Evolutionary conservation across 805 yeast species (phyloP).

Genomic region (Ogataea haglerorum): DNA sequence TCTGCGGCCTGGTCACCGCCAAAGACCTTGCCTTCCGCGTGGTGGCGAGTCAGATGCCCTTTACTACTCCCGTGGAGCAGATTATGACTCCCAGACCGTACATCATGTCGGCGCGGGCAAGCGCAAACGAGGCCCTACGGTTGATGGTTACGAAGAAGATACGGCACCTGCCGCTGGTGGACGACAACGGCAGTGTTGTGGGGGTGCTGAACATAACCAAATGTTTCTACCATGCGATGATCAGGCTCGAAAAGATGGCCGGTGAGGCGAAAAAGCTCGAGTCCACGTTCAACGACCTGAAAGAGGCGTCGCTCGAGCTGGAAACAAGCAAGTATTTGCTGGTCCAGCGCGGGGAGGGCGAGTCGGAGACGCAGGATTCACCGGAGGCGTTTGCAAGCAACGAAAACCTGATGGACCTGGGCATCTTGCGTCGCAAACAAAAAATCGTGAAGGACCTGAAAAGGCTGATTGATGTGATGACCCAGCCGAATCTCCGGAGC

Average conservation of each 20-base stretch:
- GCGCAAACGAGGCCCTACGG: constrained; percentile 40
- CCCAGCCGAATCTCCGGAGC: constrained; percentile 38
- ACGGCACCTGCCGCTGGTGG: constrained; percentile 42
- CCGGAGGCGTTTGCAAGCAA: constrained; percentile 17
- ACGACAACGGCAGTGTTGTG: constrained; percentile 34
- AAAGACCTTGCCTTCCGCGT: constrained; percentile 46
- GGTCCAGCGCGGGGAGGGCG: constrained; percentile 15
- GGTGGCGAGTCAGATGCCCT: constrained; percentile 30
- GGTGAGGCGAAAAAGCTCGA: constrained; percentile 35
- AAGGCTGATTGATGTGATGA: constrained; percentile 37
- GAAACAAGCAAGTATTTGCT: constrained; percentile 21
- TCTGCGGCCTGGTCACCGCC: constrained; percentile 43
- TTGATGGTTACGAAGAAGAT: constrained; percentile 41
- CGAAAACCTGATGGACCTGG: constrained; percentile 25
- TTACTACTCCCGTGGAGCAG: constrained; percentile 29
- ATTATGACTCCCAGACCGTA: constrained; percentile 41
- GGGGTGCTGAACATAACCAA: constrained; percentile 45
- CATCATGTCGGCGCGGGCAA: constrained; percentile 34
- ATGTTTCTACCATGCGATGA: constrained; percentile 46
- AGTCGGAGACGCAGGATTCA: constrained; percentile 10
- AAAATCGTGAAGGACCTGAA: constrained; percentile 35
- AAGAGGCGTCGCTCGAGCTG: constrained; percentile 17
- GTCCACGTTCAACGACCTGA: constrained; percentile 29
- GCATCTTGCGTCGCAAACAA: constrained; percentile 25
- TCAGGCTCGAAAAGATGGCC: constrained; percentile 39